Evolutionary conservation across 306 rosid species (phyloP), one percentile per base, ranked within the genome.

Genomic region (Dalbergia cultrata): DNA sequence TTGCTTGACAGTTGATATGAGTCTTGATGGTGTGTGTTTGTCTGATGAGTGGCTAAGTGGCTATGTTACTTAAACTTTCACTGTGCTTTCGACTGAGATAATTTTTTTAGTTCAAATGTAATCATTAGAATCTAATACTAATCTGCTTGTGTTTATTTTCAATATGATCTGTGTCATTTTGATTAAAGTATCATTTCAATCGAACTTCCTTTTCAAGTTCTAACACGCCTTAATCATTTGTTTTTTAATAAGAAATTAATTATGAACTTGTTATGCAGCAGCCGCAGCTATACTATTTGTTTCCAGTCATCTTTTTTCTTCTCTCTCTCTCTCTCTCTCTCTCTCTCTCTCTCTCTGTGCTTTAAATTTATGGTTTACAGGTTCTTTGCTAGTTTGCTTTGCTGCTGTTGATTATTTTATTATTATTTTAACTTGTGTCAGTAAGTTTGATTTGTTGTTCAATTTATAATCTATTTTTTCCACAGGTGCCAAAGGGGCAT

Each of bases 401-500:
- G 33, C 14, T 59, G 10, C 8, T 72, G 26, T 43, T 61, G 39
- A 34, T 13, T 64, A 11, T 81, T 16, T 26, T 57, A 52, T 39
- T 70, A 31, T 26, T 18, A 8, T 18, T 50, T 19, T 34, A 6
- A 35, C 72, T 85, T 64, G 31, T 41, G 41, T 67, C 34, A 45
- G 47, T 67, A 43, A 45, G 47, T 62, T 73, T 72, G 45, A 39
- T 78, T 80, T 58, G 7, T 75, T 59, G 56, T 44, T 70, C 17
- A 35, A 14, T 45, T 18, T 60, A 9, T 50, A 68, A 72, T 52
- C 19, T 66, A 70, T 77, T 77, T 77, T 31, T 22, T 31, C 16
- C 80, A 58, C 82, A 92, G 98, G 97, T 95, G 58, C 98, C 98
- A 3, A 89, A 89, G 87, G 98, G 98, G 74, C 98, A 92, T 82